These are phyloP conservation scores for Stevia rebaudiana DNA, from an alignment of 140 eudicot species.

Conservation along the genomic window DNA sequence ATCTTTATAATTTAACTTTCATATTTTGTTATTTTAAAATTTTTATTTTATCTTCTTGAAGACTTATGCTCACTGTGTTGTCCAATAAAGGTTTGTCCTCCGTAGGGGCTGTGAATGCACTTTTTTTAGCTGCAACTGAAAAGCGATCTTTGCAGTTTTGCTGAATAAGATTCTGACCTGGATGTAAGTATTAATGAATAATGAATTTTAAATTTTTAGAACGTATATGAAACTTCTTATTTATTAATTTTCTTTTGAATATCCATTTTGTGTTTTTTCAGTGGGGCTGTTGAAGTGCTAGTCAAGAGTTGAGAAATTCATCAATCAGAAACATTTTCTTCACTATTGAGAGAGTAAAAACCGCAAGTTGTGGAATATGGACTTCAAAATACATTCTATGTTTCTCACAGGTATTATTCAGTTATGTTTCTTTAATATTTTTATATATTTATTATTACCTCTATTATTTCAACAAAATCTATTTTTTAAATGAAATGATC, in stretches of 20 bases:
- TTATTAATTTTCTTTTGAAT: background rate
- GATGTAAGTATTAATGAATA: constrained; percentile 44
- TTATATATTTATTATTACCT: no score
- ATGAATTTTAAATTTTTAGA: background rate
- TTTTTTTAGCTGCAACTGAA: constrained; percentile 87
- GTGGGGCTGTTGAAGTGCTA: constrained; percentile 98
- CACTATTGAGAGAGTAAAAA: constrained; percentile 80
- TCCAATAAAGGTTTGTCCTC: constrained; percentile 67
- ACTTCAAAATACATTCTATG: constrained; percentile 71
- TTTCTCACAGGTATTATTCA: constrained; percentile 69
- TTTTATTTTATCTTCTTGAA: background rate
- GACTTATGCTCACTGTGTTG: constrained; percentile 1
- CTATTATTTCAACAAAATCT: no score
- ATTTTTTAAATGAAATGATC: no score
- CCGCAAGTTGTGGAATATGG: constrained; percentile 52
- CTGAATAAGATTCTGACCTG: constrained; percentile 91
- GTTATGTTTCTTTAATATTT: no score
- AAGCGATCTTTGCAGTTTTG: constrained; percentile 51
- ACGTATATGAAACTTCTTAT: background rate
- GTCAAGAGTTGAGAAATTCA: constrained; percentile 74
- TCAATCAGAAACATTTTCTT: constrained; percentile 68
- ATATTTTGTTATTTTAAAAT: background rate
- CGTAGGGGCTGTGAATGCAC: constrained; percentile 67
- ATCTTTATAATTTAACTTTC: background rate
- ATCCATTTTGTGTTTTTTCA: constrained; percentile 27